Evolutionary conservation across 2,329 filamentous ascomycete species (phyloP), one percentile per base, ranked within the genome.

Genomic region (Pseudogymnoascus sp.): DNA sequence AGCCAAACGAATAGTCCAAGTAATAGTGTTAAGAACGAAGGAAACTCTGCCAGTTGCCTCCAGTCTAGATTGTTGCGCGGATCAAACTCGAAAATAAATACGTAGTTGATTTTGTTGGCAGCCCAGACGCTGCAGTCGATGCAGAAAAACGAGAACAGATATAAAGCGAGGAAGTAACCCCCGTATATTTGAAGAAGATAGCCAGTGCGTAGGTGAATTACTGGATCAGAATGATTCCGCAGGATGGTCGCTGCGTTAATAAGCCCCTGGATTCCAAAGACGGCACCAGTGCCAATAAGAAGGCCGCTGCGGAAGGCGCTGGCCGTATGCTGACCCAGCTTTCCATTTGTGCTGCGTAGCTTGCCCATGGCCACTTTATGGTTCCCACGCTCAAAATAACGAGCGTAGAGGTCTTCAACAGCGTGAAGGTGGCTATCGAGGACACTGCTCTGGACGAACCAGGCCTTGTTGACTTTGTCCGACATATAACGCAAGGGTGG

Each of bases 21-120:
- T 4, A 92, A 72, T 58, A 96, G 83, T 4, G 91, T 77, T 71
- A 95, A 91, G 72, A 95, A 87, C 67, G 89, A 89, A 2, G 94
- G 92, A 65, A 97, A 87, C 80, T 94, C 89, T 5, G 88, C 80
- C 31, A 97, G 79, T 72, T 96, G 87, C 67, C 90, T 86, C 92
- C 93, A 99, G 74, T 97, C 90, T 29, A 97, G 78, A 66, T 87
- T 85, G 72, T 94, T 86, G 63, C 93, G 82, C 61, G 87, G 87
- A 77, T 97, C 92, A 71, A 96, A 94, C 75, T 99, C 94, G 71
- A 99, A 99, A 68, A 97, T 91, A 74, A 97, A 97, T 61, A 88
- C 84, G 73, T 97, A 97, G 72, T 99, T 99, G 75, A 99, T 90
- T 74, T 93, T 95, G 72, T 87, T 86, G 60, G 78, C 79, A 5